A percentile compares a stretch with the other conserved stretches of the same genome.
Evolutionary conservation across 2,329 filamentous ascomycete species (phyloP).

Genomic region (Colletotrichum sp.): DNA sequence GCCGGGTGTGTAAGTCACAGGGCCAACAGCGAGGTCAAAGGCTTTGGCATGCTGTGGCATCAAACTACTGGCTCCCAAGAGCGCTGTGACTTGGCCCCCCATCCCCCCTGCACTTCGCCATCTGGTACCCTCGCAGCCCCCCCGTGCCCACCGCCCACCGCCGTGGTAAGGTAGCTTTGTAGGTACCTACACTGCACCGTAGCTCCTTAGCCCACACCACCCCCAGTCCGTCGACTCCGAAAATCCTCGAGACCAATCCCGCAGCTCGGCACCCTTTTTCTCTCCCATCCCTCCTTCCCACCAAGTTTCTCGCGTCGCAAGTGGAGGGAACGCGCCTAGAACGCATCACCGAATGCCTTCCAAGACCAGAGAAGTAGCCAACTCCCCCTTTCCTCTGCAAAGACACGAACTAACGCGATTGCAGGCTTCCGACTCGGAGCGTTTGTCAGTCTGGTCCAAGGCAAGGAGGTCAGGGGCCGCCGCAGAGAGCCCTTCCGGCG

Average conservation of each 20-base stretch:
- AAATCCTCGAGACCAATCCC: conserved; percentile 24
- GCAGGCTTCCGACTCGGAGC: conserved; percentile 10
- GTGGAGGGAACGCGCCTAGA: conserved; percentile 27
- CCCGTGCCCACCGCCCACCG: neutral
- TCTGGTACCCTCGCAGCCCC: neutral
- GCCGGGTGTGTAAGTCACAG: conserved; percentile 10
- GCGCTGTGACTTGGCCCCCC: conserved; percentile 9
- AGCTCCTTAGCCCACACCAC: conserved; percentile 25
- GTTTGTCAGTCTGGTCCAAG: conserved; percentile 14
- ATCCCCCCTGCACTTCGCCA: neutral
- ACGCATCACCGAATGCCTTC: conserved; percentile 22
- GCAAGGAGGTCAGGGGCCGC: conserved; percentile 22
- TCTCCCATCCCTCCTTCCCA: conserved; percentile 16
- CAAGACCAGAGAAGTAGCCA: conserved; percentile 26
- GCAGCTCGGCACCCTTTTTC: conserved; percentile 25
- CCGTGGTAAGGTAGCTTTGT: conserved; percentile 1
- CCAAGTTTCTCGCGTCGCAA: conserved; percentile 27
- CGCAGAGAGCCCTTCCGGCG: conserved; percentile 15
- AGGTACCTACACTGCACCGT: neutral
- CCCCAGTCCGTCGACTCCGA: conserved; percentile 25
- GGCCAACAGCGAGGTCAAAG: neutral
- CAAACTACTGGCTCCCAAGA: conserved; percentile 5
- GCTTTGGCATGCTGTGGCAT: conserved; percentile 10
- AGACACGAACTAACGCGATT: conserved; percentile 18
- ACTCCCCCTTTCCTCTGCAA: neutral